Base-by-base conservation (phyloP, 768 basidiomycete genomes). In the Tylopilus subfusipes region DNA sequence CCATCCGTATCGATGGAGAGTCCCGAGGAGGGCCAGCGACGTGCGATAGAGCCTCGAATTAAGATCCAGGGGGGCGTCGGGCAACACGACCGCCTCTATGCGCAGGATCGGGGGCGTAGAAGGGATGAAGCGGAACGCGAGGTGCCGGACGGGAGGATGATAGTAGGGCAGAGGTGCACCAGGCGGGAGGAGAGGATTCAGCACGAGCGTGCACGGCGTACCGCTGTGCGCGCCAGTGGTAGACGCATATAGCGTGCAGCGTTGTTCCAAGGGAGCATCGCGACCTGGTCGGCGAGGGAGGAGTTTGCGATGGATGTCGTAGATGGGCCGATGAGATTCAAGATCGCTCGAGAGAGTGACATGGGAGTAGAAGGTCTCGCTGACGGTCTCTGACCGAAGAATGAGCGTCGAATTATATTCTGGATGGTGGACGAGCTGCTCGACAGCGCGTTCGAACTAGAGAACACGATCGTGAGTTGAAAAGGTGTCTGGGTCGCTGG, bases 361-460 rank as follows among this genome's bases (percentile, higher is more conserved):
- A 38, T 85, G 81, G 11, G 70, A 65, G 24, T 50, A 40, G 13
- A 4, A 22, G 2, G 55, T 59, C 36, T 68, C 63, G n/a, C 40
- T 44, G 34, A 89, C 46, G 4, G 79, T 80, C 36, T 96, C 90
- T 0, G 93, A 89, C 2, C 95, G 83, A 18, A 98, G 74, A 53
- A 98, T 96, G 25, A 96, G 79, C 0, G 90, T 88, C 0, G 92
- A 93, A 65, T 95, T 96, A 68, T 92, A 91, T 65, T 98, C 95
- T 7, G 95, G 95, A 65, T 96, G 93, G 34, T 88, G 80, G 8
- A 93, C 76, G 18, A 96, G 75, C 57, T 91, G 87, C 24, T 79
- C 80, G 30, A 88, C 68, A 0, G 88, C 90, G 1, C 68, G 64
- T 59, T 88, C 82, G 65, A 97, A 97, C 91, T 93, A 57, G 18